Evolutionary conservation across 2,329 filamentous ascomycete genomes (phyloP).

Genomic region (Lasiodiplodia sp.): DNA sequence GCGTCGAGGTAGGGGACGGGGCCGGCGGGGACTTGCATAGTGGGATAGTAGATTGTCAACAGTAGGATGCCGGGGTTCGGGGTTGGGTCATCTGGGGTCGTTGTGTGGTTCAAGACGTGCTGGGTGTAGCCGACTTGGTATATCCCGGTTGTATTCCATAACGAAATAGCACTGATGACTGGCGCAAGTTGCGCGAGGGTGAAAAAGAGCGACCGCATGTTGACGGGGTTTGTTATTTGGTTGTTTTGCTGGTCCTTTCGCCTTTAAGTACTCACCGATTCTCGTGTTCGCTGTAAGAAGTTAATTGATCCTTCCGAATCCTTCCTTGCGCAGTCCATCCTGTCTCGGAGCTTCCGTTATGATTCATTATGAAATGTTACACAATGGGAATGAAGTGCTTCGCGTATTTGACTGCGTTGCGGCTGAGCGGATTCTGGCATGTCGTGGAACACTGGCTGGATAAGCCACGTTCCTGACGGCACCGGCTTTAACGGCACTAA

Average conservation of each 20-base stretch:
- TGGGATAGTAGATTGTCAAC: constrained; percentile 40
- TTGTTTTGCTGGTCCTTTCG: not conserved
- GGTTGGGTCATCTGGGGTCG: constrained; percentile 36
- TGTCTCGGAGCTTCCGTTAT: not conserved
- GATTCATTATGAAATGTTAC: too few relatives aligned
- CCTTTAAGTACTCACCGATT: not conserved
- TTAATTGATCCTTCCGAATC: not conserved
- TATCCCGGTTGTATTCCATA: constrained; percentile 33
- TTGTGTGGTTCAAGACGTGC: constrained; percentile 38
- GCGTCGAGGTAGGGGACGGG: constrained; percentile 38
- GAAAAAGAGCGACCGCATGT: constrained; percentile 1
- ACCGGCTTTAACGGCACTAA: too few relatives aligned
- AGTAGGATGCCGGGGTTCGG: constrained; percentile 35
- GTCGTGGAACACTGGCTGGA: too few relatives aligned
- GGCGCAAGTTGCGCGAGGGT: not conserved
- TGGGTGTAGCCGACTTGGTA: constrained; percentile 39
- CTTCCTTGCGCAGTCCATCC: not conserved
- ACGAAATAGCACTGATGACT: constrained; percentile 4
- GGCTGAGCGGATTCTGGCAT: too few relatives aligned
- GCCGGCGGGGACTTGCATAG: constrained; percentile 31
- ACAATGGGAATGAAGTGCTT: too few relatives aligned
- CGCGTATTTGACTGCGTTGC: too few relatives aligned
- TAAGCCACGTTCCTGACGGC: too few relatives aligned
- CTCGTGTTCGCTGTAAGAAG: not conserved
- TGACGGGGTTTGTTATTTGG: not conserved